Evolutionary conservation across 108 stramenopile species (phyloP), one percentile per base, ranked within the genome.

Genomic region (Nitzschia palea): DNA sequence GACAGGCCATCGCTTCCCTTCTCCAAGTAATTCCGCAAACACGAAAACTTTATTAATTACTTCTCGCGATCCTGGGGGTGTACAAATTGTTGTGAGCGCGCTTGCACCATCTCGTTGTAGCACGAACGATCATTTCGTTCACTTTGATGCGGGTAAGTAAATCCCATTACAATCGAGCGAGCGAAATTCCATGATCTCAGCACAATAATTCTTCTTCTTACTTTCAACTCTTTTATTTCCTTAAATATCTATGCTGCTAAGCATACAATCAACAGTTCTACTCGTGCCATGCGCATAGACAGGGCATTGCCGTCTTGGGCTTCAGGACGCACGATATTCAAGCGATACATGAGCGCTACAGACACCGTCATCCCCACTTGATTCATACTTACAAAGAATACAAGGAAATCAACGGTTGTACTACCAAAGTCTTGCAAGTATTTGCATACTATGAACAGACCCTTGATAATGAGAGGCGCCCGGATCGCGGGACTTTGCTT

Each of bases 381-480:
- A 47, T 90, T 23, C 50, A 70, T 2, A 42, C 59, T 9, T 55
- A 29, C 20, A 23, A 27, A 26, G 30, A 28, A 55, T 42, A 73
- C 6, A 54, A 79, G 53, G 63, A 59, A 55, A 62, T 60, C 20
- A 36, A 47, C 44, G 45, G 28, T 51, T 8, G 9, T 12, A 56
- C 60, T 34, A 65, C 67, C 30, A 28, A 60, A 43, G 64, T 95
- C 25, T 66, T 95, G 15, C 90, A 95, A 77, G 94, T 87, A 8
- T 91, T 62, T 67, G 88, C 90, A 0, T 95, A 90, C 69, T 91
- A 95, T 63, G 33, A 77, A 35, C 78, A 84, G 17, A 71, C 68
- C 59, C 29, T 51, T 12, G 48, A 52, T 6, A 61, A 55, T 0
- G 4, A 35, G n/a, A 63, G 66, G 8, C 28, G 48, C 12, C 66